Conservation (phyloP, 2,329 filamentous ascomycete genomes). For the Diplodia seriata region DNA sequence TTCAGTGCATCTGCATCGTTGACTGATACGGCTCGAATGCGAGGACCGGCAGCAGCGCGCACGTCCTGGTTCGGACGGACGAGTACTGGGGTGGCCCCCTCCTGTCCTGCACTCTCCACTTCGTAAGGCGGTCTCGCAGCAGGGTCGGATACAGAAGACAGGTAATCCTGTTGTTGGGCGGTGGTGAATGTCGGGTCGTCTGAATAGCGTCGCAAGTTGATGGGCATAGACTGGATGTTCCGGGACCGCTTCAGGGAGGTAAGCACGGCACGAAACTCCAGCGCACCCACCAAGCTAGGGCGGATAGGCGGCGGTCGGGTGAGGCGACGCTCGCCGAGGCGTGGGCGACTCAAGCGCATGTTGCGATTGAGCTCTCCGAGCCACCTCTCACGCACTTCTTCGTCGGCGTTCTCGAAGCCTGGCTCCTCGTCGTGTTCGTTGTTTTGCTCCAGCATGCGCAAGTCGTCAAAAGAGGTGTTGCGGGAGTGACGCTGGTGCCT, state of each 20-base stretch:
- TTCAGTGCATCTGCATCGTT: slow-evolving; percentile 61
- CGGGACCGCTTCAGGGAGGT: slow-evolving; percentile 84
- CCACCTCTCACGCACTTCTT: slow-evolving; percentile 68
- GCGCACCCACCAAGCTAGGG: slow-evolving; percentile 87
- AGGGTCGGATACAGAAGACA: slow-evolving; percentile 59
- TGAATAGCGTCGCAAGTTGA: slow-evolving; percentile 73
- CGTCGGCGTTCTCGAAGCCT: slow-evolving; percentile 68
- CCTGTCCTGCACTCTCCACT: slow-evolving; percentile 37
- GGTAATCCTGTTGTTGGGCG: slow-evolving; percentile 54
- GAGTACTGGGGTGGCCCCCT: slow-evolving; percentile 35
- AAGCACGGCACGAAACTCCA: slow-evolving; percentile 91
- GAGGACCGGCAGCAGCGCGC: slow-evolving; percentile 39
- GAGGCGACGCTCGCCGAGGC: slow-evolving; percentile 67
- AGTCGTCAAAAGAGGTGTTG: slow-evolving; percentile 65
- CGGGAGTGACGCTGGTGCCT: slow-evolving; percentile 27
- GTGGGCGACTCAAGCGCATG: slow-evolving; percentile 83
- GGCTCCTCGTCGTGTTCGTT: slow-evolving; percentile 61
- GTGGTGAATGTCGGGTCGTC: slow-evolving; percentile 63
- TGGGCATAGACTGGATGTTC: slow-evolving; percentile 73
- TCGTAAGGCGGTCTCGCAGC: slow-evolving; percentile 48
- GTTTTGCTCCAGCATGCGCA: slow-evolving; percentile 65
- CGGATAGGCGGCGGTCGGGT: slow-evolving; percentile 80
- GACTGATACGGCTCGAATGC: slow-evolving; percentile 64
- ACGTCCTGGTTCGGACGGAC: slow-evolving; percentile 43
- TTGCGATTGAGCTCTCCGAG: slow-evolving; percentile 86